Conservation (phyloP, 495 filamentous ascomycete genomes). For the Podospora didyma region DNA sequence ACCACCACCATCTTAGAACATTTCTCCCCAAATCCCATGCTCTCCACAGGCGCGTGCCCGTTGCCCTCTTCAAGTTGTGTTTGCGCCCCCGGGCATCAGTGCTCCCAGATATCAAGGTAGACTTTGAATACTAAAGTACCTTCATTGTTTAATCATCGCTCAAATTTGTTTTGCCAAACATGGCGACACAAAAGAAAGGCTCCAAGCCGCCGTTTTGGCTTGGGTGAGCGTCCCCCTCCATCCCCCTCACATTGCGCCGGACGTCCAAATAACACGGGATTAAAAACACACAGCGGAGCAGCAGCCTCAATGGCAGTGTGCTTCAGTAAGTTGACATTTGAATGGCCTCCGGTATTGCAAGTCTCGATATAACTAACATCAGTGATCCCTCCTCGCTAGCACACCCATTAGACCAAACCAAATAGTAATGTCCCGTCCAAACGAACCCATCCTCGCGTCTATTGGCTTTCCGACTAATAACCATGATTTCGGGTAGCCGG, state of each 20-base stretch:
- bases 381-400: constrained; percentile 12
- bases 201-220: constrained; percentile 33
- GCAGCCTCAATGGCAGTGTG: constrained; percentile 39
- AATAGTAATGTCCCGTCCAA: constrained; percentile 25
- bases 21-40: no score
- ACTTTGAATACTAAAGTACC: no score
- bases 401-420: constrained; percentile 37
- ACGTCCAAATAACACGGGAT: no score
- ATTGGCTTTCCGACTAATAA: background rate
- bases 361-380: background rate
- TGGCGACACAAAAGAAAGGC: constrained; percentile 10
- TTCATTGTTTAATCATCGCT: no score
- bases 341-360: background rate
- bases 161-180: background rate
- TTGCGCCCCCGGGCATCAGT: no score
- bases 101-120: no score
- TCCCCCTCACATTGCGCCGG: background rate
- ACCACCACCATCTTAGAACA: no score
- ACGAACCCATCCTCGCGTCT: background rate
- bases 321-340: constrained; percentile 35
- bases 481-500: constrained; percentile 15
- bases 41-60: no score
- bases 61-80: no score
- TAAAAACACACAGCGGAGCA: constrained; percentile 28
- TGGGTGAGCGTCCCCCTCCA: constrained; percentile 13